A percentile compares a stretch with the other conserved stretches of the same genome.
phyloP scores from a whole-genome alignment of 768 basidiomycete genomes.

The Suillus discolor region DNA sequence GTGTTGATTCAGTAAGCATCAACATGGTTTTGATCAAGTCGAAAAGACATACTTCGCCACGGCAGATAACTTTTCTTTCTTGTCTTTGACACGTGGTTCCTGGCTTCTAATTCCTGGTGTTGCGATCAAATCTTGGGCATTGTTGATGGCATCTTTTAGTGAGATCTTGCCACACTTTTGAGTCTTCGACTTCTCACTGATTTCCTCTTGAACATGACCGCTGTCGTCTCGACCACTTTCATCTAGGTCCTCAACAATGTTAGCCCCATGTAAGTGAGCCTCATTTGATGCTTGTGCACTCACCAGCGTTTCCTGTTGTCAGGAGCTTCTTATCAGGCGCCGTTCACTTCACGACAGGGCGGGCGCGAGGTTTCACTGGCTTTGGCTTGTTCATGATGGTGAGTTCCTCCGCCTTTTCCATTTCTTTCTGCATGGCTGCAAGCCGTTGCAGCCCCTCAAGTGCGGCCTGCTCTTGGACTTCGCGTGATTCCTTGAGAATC shows the following conservation, averaged over 20 bases:
- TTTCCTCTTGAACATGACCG: neutral
- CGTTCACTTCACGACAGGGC: neutral
- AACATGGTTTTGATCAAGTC: slow-evolving; percentile 5
- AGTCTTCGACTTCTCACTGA: neutral
- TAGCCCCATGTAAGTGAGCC: neutral
- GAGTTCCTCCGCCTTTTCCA: neutral
- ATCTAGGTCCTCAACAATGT: neutral
- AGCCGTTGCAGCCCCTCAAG: slow-evolving; percentile 2
- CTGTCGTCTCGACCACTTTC: neutral
- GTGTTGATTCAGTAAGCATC: slow-evolving; percentile 10
- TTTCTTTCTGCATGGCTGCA: slow-evolving; percentile 7
- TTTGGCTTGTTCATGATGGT: neutral
- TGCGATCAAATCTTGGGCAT: neutral
- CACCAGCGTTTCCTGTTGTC: neutral
- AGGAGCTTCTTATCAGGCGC: neutral
- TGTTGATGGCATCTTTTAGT: neutral
- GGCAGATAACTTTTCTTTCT: neutral
- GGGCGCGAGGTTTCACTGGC: slow-evolving; percentile 7
- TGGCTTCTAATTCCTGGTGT: neutral
- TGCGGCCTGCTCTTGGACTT: neutral
- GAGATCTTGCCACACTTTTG: neutral
- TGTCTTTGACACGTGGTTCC: neutral
- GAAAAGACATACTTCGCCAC: neutral
- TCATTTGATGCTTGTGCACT: neutral
- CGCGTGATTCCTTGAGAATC: slow-evolving; percentile 1